Evolutionary conservation across 805 yeast genomes (phyloP), one percentile per base, ranked within the genome.

Genomic region (Saturnispora ahearnii): DNA sequence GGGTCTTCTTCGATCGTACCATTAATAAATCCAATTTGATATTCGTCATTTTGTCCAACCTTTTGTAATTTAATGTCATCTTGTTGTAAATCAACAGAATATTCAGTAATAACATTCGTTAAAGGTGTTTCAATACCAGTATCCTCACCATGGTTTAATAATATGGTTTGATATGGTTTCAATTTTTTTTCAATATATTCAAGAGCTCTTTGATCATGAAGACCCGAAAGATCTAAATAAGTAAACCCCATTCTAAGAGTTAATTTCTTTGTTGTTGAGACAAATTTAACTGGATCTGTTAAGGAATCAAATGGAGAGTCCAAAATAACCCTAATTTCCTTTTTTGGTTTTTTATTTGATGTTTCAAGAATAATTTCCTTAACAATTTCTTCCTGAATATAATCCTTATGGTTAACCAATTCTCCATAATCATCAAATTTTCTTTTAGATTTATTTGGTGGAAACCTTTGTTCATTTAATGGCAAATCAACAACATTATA

Each of bases 381-480:
- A 18, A 36, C 26, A 9, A 59, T 46, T 32, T 52, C 54, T 31
- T 59, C 62, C 10, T 47, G 30, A 13, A 41, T 74, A 59, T 82
- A 84, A 57, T 82, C 84, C 36, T 79, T 77, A 41, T 75, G 74
- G 53, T 83, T 81, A 21, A 90, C 81, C 2, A 82, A 67, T 50
- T 79, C 82, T 30, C 99, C 99, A 63, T 91, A 93, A 56, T 91
- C 97, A 61, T 93, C 98, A 44, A 74, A 69, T 55, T 84, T 79
- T 24, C 76, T 69, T 57, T 78, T 77, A 30, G 72, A 75, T 1
- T 77, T 74, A 36, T 78, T 68, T 57, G 71, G 84, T 11, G 96
- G 98, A 60, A 91, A 93, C 86, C 85, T 83, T 41, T 73, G 77
- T 63, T 71, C 73, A 65, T 61, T 76, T 64, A 71, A 77, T 59